Base-by-base conservation (phyloP, 495 filamentous ascomycete genomes). In the Lasiosphaeris hirsuta region DNA sequence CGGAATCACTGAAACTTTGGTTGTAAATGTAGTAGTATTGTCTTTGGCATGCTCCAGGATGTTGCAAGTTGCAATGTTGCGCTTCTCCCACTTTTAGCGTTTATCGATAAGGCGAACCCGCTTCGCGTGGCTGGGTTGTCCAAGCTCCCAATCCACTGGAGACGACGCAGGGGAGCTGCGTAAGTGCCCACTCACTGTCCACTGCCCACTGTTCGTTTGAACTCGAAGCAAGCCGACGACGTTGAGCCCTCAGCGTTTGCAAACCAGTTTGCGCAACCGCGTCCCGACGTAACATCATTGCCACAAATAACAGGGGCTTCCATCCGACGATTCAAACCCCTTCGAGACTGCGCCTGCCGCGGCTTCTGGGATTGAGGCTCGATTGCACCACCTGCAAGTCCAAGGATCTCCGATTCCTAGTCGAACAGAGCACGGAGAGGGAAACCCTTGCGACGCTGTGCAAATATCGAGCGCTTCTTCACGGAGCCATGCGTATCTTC, bases 401-500 rank as follows among this genome's bases (percentile, higher is more conserved):
- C 40, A 40, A 45, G 17, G 19, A 17, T 30, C 43, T 10, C 43
- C 18, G 43, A 45, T 19, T 45, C 18, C 23, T 2, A 30, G 23
- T 30, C 23, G n/a, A 30, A 40, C 33, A 34, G 44, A 9, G 11
- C 23, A 13, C 15, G 7, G 17, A 34, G 14, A 10, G 30, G 49
- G 15, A 1, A 13, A 41, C 14, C 38, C 33, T 33, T 13, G 23
- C 15, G 5, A 7, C 36, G 2, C 3, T 48, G 39, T 40, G 37
- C n/a, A 8, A 17, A 15, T 23, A 23, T 47, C 51, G 38, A 39
- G 43, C 37, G 15, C 34, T 18, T 17, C 42, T 42, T 18, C 49
- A 23, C 17, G 51, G 54, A 57, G 60, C 72, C 61, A 78, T 78
- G 76, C 65, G 57, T 68, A 54, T 63, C 51, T 58, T 65, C 69